Evolutionary conservation across 345 rosid genomes (phyloP), one percentile per base, ranked within the genome.

Genomic region (Crucihimalaya himalaica): DNA sequence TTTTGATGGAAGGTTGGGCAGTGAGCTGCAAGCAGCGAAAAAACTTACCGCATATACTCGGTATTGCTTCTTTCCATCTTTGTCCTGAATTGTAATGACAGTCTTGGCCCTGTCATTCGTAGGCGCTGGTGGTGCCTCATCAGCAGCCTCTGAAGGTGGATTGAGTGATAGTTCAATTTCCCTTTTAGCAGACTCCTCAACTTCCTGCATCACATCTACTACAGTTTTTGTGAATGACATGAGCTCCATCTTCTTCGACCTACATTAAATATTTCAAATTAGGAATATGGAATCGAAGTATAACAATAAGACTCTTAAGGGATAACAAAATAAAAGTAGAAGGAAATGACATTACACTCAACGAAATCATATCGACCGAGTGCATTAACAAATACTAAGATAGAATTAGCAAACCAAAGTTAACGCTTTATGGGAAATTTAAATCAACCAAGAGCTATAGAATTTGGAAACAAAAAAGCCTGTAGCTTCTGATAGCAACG

Each of bases 181-280:
- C 71, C 70, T 76, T 65, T 63, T 83, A 11, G 71, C 78, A 75
- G 93, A 73, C 48, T 81, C 87, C 63, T 87, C 91, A n/a, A 51
- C 82, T 39, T 79, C 88, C 79, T 47, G 81, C 80, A 86, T 67
- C 63, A 86, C 80, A 73, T 79, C 82, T 50, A 74, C 67, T 8
- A 87, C 89, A 58, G 84, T 79, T 66, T 82, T 82, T 8, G 94
- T 80, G 74, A 83, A 75, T 10, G 88, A 79, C 76, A 81, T 66
- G 52, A 94, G 79, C 84, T 94, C 97, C 80, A 88, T 85, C 78
- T 80, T 91, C 84, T 77, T 88, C 72, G 83, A 63, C 85, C 97
- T 94, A 79, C 63, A 77, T 40, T 40, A 46, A 53, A 66, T 34
- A 64, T 60, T 19, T 14, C 51, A 66, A 6, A 6, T 28, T 27